These are phyloP conservation scores for Phytophthora podocarpi DNA, from an alignment of 352 stramenopile species.

Conservation along the genomic window DNA sequence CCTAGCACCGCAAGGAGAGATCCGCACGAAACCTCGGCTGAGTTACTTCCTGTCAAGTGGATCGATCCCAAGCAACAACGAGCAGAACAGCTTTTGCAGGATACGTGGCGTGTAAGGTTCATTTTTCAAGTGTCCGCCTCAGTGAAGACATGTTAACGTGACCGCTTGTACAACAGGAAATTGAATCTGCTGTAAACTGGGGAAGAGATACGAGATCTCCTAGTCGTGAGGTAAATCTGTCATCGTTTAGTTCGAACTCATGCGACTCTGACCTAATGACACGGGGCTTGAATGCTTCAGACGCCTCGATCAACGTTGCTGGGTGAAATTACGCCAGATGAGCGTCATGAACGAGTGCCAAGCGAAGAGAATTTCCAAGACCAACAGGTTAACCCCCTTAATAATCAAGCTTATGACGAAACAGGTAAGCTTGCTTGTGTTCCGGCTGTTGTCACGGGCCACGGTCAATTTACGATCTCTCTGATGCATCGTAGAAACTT, in stretches of 20 bases:
- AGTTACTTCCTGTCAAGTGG: constrained; percentile 22
- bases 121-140: background rate
- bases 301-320: constrained; percentile 19
- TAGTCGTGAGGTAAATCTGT: background rate
- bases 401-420: constrained; percentile 15
- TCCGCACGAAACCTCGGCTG: background rate
- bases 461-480: background rate
- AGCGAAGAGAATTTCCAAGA: constrained; percentile 1
- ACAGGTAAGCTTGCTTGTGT: constrained; percentile 10
- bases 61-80: constrained; percentile 42
- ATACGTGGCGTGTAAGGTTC: constrained; percentile 39
- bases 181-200: constrained; percentile 33
- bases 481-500: background rate
- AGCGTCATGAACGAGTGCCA: background rate
- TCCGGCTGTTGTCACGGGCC: background rate
- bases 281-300: constrained; percentile 1
- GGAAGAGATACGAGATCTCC: background rate
- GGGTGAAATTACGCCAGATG: background rate
- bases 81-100: constrained; percentile 39
- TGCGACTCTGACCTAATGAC: background rate
- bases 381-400: background rate
- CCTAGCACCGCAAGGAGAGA: constrained; percentile 24
- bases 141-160: background rate
- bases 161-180: constrained; percentile 16
- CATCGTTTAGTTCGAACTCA: background rate